phyloP scores from a whole-genome alignment of 1,284 basidiomycete species.

The Mycena citricolor region DNA sequence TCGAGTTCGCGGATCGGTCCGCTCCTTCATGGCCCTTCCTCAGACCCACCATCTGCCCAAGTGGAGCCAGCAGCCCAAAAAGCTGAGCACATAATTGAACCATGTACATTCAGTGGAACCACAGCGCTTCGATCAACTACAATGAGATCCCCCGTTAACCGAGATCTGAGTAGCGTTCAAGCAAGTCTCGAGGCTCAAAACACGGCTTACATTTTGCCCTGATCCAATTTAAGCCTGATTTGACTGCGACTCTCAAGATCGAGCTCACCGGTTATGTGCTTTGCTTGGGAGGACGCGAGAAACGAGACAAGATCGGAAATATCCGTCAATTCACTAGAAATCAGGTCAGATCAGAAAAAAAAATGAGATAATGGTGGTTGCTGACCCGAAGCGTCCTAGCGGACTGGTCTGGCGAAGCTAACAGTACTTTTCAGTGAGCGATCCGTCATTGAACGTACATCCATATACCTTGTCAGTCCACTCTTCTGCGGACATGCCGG shows the following conservation, averaged over 20 bases:
- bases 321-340: conserved; percentile 18
- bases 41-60: too few relatives aligned
- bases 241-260: background rate
- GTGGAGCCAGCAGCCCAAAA: too few relatives aligned
- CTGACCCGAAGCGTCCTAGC: background rate
- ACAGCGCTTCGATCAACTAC: too few relatives aligned
- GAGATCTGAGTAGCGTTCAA: conserved; percentile 8
- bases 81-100: too few relatives aligned
- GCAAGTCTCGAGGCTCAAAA: background rate
- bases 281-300: conserved; percentile 24
- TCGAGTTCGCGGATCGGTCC: too few relatives aligned
- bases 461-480: background rate
- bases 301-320: conserved; percentile 28
- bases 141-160: conserved; percentile 11
- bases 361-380: background rate
- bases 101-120: too few relatives aligned
- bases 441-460: too few relatives aligned
- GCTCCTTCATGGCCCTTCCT: too few relatives aligned
- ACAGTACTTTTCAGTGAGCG: too few relatives aligned
- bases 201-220: conserved; percentile 9
- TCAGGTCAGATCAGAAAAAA: too few relatives aligned
- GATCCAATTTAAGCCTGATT: background rate
- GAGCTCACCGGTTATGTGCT: conserved; percentile 26
- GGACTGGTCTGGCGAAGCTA: background rate
- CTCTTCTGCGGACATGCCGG: background rate